Conservation (phyloP, 306 rosid species). For the Castanea sativa region DNA sequence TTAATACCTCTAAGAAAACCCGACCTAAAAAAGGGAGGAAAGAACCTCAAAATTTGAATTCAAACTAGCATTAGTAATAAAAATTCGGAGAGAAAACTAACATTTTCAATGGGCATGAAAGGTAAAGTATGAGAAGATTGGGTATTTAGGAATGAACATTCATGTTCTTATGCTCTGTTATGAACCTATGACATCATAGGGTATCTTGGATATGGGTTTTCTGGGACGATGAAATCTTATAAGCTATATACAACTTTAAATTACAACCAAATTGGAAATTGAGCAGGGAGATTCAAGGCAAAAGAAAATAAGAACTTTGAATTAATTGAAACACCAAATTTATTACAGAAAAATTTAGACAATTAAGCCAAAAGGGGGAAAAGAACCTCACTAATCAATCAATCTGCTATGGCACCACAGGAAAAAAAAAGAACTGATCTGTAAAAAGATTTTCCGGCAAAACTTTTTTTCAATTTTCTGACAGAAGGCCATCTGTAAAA, state of each 20-base stretch:
- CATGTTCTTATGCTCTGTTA: background rate
- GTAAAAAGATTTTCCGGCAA: slow-evolving; percentile 37
- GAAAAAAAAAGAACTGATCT: slow-evolving; percentile 32
- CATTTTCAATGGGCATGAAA: background rate
- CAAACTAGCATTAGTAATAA: no score
- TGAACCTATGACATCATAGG: no score
- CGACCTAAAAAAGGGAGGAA: no score
- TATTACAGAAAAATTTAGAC: slow-evolving; percentile 28
- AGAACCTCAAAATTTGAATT: no score
- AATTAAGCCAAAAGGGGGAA: slow-evolving; percentile 16
- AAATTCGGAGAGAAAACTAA: no score
- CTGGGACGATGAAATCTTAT: no score
- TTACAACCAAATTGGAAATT: background rate
- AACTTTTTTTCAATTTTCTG: slow-evolving; percentile 51
- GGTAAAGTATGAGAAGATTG: background rate
- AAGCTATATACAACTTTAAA: no score
- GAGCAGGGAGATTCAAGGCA: no score
- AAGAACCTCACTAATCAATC: slow-evolving; percentile 31
- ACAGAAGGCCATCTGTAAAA: slow-evolving; percentile 72
- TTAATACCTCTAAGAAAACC: no score
- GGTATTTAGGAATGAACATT: background rate
- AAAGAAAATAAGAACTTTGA: background rate
- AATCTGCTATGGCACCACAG: slow-evolving; percentile 35
- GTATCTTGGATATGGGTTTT: no score
- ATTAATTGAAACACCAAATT: slow-evolving; percentile 22